Base-by-base conservation (phyloP, 2,329 filamentous ascomycete species). In the Ascocoryne sarcoides region DNA sequence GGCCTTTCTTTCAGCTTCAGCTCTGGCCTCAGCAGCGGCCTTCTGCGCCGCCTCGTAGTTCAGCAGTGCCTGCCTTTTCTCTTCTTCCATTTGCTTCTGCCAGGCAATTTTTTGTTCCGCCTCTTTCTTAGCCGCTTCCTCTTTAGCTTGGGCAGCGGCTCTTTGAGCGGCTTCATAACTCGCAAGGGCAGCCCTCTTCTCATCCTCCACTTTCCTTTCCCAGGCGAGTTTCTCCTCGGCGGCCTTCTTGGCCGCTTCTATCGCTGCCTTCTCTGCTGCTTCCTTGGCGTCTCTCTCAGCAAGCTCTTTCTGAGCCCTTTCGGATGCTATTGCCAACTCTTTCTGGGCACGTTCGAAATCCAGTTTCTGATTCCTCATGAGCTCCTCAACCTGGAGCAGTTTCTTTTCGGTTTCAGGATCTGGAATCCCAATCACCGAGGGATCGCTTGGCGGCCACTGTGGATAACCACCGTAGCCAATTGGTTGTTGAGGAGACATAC, bases 341-440 rank as follows among this genome's bases (percentile, higher is more conserved):
- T 43, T 47, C 16, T 60, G 63, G 20, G 65, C 67, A 42, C 69
- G 47, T 29, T 57, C 65, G 3, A 60, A 62, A 46, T 74, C 67
- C 32, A 74, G 65, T 8, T 63, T 61, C 10, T 69, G 66, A 12
- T 47, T 43, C 19, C 48, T 51, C 49, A 72, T 67, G 43, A 84
- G 60, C 50, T 82, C 71, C 46, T 75, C 69, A 46, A 80, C 71
- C 42, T 81, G 69, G n/a, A 66, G 66, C 46, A 81, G 65, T 52
- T 76, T 76, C 41, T 82, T 68, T 44, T 72, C 69, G 33, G 47
- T 42, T 33, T 53, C 54, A 28, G 50, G 47, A 40, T 55, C 53
- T 18, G 42, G 35, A n/a, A 43, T 37, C 10, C 42, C 39, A 19
- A 49, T 43, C 2, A 49, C 45, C 15, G 53, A 51, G 15, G 42